Percentiles rank a stretch among this genome's conserved stretches.
These are phyloP conservation scores for Irineochytrium annulatum DNA, from an alignment of 192 early-diverging fungal species.

Conservation along the genomic window DNA sequence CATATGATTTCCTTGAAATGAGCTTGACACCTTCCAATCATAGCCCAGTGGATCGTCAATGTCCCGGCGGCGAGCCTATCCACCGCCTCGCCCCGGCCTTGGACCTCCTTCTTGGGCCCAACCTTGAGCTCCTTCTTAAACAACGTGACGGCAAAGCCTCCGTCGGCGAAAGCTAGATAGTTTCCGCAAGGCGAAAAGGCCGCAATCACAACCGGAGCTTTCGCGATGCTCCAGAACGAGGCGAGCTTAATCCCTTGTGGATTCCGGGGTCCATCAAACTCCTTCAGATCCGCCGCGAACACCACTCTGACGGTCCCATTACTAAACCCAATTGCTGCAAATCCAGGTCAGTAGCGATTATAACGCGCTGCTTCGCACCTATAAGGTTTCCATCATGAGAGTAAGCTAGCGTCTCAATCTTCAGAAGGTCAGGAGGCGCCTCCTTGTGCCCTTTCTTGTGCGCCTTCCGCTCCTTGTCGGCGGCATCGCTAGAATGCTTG, in stretches of 20 bases:
- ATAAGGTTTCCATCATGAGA: slow-evolving; percentile 27
- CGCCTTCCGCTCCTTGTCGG: slow-evolving; percentile 15
- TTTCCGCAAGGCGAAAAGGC: slow-evolving; percentile 31
- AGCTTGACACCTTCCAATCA: slow-evolving; percentile 38
- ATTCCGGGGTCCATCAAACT: slow-evolving; percentile 28
- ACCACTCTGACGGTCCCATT: slow-evolving; percentile 44
- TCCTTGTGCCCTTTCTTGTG: slow-evolving; percentile 14
- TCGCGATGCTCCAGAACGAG: slow-evolving; percentile 11
- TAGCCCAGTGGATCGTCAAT: slow-evolving; percentile 38
- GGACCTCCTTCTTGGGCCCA: slow-evolving; percentile 10
- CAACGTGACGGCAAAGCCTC: slow-evolving; percentile 27
- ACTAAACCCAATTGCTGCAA: slow-evolving; percentile 42
- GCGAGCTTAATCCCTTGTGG: slow-evolving; percentile 1
- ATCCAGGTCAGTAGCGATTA: neutral
- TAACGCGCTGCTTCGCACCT: slow-evolving; percentile 12
- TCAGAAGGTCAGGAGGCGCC: slow-evolving; percentile 16
- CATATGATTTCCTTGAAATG: slow-evolving; percentile 49
- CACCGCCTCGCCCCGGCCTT: slow-evolving; percentile 16
- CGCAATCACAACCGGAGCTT: neutral
- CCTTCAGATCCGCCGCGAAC: slow-evolving; percentile 27
- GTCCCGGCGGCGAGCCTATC: slow-evolving; percentile 20
- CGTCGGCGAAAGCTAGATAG: slow-evolving; percentile 38
- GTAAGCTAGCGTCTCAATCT: slow-evolving; percentile 31
- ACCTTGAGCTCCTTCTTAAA: slow-evolving; percentile 27
- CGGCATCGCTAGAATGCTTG: neutral